These are phyloP conservation scores for Warburgia ugandensis DNA, from an alignment of 164 flowering plant species.

Conservation along the genomic window DNA sequence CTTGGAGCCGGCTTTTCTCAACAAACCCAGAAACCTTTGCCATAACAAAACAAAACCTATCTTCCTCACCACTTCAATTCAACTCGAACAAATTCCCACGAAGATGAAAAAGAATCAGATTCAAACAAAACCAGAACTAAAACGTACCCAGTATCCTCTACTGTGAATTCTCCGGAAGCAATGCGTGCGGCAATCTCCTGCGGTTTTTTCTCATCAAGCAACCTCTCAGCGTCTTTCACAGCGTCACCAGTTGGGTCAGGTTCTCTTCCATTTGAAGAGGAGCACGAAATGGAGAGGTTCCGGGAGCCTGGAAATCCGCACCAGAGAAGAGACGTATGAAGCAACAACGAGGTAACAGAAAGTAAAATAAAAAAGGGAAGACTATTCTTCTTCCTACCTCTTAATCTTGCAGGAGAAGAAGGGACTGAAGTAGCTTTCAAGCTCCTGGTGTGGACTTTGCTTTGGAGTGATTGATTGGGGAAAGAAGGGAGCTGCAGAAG, in stretches of 20 bases:
- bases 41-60: constrained; percentile 3
- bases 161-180: constrained; percentile 92
- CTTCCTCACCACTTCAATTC: too few species aligned
- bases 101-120: too few species aligned
- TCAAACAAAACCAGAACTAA: background rate
- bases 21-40: constrained; percentile 35
- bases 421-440: constrained; percentile 9
- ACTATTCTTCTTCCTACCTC: constrained; percentile 3
- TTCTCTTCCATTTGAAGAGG: constrained; percentile 51
- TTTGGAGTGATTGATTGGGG: constrained; percentile 7
- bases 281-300: constrained; percentile 23
- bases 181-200: constrained; percentile 73
- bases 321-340: background rate
- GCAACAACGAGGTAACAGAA: background rate
- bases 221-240: constrained; percentile 39
- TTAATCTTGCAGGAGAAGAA: constrained; percentile 2
- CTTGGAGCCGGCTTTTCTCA: constrained; percentile 45
- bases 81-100: too few species aligned
- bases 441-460: constrained; percentile 4
- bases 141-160: constrained; percentile 53
- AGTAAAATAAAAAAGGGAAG: background rate
- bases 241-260: constrained; percentile 31
- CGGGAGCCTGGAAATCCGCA: constrained; percentile 11
- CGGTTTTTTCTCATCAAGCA: constrained; percentile 55
- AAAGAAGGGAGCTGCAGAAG: constrained; percentile 14